Base-by-base conservation (phyloP, 805 yeast genomes). In the Peterozyma toletana region DNA sequence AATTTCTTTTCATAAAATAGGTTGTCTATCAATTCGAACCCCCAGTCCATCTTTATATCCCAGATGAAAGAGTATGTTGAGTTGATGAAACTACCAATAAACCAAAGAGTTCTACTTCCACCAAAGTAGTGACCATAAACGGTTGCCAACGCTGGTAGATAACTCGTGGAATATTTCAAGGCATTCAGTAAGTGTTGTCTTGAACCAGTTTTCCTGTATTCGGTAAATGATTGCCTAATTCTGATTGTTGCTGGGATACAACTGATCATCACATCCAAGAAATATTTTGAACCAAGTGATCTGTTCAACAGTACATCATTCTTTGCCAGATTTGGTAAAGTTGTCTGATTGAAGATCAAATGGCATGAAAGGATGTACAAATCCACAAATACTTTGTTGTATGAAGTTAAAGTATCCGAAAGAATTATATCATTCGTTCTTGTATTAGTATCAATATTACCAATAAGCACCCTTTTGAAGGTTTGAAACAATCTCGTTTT, bases 11-110 rank as follows among this genome's bases (percentile, higher is more conserved):
- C 68, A 53, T 84, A 68, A 9, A 84, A 54, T 7, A 21, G 7
- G 7, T 21, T 21, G 7, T 21, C 27, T 21, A 21, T 21, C 27
- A 21, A 21, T 10, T 74, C 73, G 40, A 88, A 68, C 37, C 80
- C 78, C 99, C 99, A 93, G 65, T 93, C 99, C 73, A 78, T 78
- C 41, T 74, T 73, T 11, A 91, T 62, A 60, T 93, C 99, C 99
- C 99, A 93, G 44, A 78, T 65, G 48, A 87, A 85, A 13, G 95
- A 75, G 59, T 85, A 93, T 0, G 77, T 53, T 0, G 98, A 84
- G 57, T 86, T 88, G 35, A 85, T 53, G 1, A 81, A 55, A 3
- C 70, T 63, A 5, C 62, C 55, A 2, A 68, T 35, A 43, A 67
- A 69, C 81, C 80, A 76, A 53, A 67, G 57, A 2, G 51, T 41